Percentiles rank a stretch among this genome's conserved stretches.
phyloP scores from a whole-genome alignment of 768 basidiomycete genomes.

The Naganishia vaughanmartiniae region DNA sequence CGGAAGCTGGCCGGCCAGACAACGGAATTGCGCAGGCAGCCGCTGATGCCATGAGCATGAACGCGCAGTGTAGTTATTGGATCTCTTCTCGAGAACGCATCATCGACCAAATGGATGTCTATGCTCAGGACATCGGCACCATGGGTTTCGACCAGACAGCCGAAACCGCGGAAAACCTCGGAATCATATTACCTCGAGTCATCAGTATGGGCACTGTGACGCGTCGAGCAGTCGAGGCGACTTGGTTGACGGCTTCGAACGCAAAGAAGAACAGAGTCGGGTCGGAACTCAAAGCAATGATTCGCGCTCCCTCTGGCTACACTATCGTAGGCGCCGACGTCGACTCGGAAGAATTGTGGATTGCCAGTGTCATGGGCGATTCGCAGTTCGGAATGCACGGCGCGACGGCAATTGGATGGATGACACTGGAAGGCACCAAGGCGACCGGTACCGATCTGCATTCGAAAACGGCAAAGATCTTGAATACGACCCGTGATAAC shows the following conservation, averaged over 20 bases:
- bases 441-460: conserved; percentile 90
- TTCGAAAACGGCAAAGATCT: conserved; percentile 89
- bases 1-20: conserved; percentile 28
- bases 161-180: conserved; percentile 52
- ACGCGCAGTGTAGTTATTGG: conserved; percentile 95
- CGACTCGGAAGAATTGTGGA: conserved; percentile 98
- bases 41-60: conserved; percentile 81
- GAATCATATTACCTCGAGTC: conserved; percentile 91
- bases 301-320: conserved; percentile 87
- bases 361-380: conserved; percentile 96
- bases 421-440: conserved; percentile 98
- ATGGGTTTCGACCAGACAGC: conserved; percentile 58
- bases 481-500: conserved; percentile 87
- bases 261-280: conserved; percentile 98
- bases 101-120: conserved; percentile 86
- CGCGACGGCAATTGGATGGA: conserved; percentile 96
- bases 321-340: conserved; percentile 96
- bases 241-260: conserved; percentile 97
- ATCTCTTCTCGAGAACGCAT: conserved; percentile 89
- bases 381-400: conserved; percentile 96
- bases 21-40: conserved; percentile 60
- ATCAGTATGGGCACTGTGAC: conserved; percentile 99
- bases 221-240: conserved; percentile 92
- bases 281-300: conserved; percentile 96
- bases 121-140: conserved; percentile 59